Conservation (phyloP, 345 rosid genomes). For the Aquilaria malaccensis region DNA sequence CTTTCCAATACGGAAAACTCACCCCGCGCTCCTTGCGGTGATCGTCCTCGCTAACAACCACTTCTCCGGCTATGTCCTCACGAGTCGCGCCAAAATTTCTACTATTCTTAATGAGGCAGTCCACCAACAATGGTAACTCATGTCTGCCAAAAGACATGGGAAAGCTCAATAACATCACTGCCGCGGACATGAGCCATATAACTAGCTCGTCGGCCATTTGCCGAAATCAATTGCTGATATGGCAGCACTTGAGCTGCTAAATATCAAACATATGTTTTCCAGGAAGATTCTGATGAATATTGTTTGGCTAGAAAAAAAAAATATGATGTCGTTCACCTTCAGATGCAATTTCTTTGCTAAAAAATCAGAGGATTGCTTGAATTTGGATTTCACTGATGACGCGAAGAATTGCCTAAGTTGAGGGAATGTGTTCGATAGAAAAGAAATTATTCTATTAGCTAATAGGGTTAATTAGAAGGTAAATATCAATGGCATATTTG, state of each 20-base stretch:
- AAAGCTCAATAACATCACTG: slow-evolving; percentile 34
- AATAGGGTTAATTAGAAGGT: too few relatives aligned
- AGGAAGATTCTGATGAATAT: slow-evolving; percentile 37
- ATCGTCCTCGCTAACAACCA: slow-evolving; percentile 53
- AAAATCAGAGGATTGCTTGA: slow-evolving; percentile 38
- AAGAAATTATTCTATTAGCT: too few relatives aligned
- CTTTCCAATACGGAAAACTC: slow-evolving; percentile 48
- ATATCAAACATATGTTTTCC: slow-evolving; percentile 29
- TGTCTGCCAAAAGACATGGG: slow-evolving; percentile 64
- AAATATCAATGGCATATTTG: too few relatives aligned
- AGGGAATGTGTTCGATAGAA: too few relatives aligned
- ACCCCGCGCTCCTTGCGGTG: slow-evolving; percentile 27
- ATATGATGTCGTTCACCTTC: slow-evolving; percentile 40
- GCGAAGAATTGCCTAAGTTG: slow-evolving; percentile 32
- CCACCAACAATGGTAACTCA: slow-evolving; percentile 40
- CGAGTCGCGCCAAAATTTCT: slow-evolving; percentile 42
- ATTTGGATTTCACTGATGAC: slow-evolving; percentile 24
- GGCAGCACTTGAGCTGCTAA: slow-evolving; percentile 28
- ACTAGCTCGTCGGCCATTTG: slow-evolving; percentile 39
- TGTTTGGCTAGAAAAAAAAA: slow-evolving; percentile 27
- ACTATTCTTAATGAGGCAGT: slow-evolving; percentile 44
- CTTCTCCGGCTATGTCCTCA: slow-evolving; percentile 54
- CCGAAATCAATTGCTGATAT: slow-evolving; percentile 31
- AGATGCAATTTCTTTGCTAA: slow-evolving; percentile 46
- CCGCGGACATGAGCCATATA: slow-evolving; percentile 36